Conservation (phyloP, 371 early-diverging fungal genomes). For the Nosema bombycis region DNA sequence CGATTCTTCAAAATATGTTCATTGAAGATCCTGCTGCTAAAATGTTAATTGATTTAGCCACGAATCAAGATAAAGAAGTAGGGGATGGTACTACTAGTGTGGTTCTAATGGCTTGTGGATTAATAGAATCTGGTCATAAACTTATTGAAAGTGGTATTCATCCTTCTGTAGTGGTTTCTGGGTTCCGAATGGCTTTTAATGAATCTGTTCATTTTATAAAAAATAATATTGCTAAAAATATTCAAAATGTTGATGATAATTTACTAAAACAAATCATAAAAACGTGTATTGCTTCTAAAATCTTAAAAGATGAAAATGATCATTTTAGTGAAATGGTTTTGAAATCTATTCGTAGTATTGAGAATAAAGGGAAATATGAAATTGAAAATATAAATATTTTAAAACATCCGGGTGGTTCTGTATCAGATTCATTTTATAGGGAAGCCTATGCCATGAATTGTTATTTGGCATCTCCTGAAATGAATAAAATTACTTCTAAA, state of each 20-base stretch:
- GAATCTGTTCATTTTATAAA: constrained; percentile 95
- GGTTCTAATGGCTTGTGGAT: constrained; percentile 92
- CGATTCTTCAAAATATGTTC: constrained; percentile 87
- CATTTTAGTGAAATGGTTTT: constrained; percentile 91
- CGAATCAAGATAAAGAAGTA: constrained; percentile 96
- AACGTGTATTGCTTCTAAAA: constrained; percentile 94
- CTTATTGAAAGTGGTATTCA: constrained; percentile 92
- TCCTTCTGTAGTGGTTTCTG: constrained; percentile 92
- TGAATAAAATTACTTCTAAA: constrained; percentile 65
- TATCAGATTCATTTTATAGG: constrained; percentile 78
- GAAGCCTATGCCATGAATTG: constrained; percentile 94
- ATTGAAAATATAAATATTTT: constrained; percentile 93
- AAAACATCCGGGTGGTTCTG: constrained; percentile 92
- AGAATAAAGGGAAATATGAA: constrained; percentile 84
- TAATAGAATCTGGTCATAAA: constrained; percentile 87
- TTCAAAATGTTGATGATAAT: constrained; percentile 35
- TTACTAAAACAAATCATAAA: constrained; percentile 78
- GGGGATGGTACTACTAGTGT: constrained; percentile 99
- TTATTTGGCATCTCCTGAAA: constrained; percentile 75
- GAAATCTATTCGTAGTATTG: constrained; percentile 83
- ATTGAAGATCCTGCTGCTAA: constrained; percentile 93
- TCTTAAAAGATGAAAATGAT: constrained; percentile 79
- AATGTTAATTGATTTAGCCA: constrained; percentile 91
- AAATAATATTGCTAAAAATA: constrained; percentile 71
- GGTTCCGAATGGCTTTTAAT: constrained; percentile 90